phyloP scores from a whole-genome alignment of 2,329 filamentous ascomycete genomes.

The Bisporella sp. region DNA sequence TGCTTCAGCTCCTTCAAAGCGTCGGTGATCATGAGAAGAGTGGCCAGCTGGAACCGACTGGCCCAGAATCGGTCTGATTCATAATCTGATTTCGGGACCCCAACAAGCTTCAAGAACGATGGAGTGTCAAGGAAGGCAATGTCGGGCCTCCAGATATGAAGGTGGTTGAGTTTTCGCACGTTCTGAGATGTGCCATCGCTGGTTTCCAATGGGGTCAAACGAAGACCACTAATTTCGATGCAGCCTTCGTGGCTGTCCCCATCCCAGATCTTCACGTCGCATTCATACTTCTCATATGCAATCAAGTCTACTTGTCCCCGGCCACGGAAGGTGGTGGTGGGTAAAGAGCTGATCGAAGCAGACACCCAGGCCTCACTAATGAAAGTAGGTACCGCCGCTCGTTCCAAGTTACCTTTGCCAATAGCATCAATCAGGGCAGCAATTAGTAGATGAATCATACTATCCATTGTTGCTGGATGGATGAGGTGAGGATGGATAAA shows the following conservation, averaged over 20 bases:
- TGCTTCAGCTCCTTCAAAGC: neutral
- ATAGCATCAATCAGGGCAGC: conserved; percentile 19
- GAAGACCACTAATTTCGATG: conserved; percentile 22
- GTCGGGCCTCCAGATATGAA: conserved; percentile 3
- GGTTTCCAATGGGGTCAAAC: conserved; percentile 24
- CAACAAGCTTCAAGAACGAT: neutral
- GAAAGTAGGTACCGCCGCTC: conserved; percentile 25
- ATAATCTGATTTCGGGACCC: neutral
- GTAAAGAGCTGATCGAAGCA: conserved; percentile 15
- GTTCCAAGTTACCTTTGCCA: conserved; percentile 16
- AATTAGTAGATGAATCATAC: conserved; percentile 27
- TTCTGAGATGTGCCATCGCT: conserved; percentile 2
- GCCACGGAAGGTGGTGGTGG: conserved; percentile 18
- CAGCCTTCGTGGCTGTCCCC: conserved; percentile 5
- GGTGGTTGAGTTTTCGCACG: neutral
- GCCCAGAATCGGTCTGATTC: neutral
- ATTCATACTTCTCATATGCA: conserved; percentile 17
- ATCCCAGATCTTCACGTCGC: conserved; percentile 19
- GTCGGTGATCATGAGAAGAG: neutral
- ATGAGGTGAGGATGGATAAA: conserved; percentile 28
- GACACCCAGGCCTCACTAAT: conserved; percentile 29
- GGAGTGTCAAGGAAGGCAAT: neutral
- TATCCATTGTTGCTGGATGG: conserved; percentile 31
- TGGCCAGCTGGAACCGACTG: neutral
- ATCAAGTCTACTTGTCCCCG: conserved; percentile 19